A percentile compares a stretch with the other conserved stretches of the same genome.
phyloP scores from a whole-genome alignment of 768 basidiomycete genomes.

The Rhodocollybia butyracea region DNA sequence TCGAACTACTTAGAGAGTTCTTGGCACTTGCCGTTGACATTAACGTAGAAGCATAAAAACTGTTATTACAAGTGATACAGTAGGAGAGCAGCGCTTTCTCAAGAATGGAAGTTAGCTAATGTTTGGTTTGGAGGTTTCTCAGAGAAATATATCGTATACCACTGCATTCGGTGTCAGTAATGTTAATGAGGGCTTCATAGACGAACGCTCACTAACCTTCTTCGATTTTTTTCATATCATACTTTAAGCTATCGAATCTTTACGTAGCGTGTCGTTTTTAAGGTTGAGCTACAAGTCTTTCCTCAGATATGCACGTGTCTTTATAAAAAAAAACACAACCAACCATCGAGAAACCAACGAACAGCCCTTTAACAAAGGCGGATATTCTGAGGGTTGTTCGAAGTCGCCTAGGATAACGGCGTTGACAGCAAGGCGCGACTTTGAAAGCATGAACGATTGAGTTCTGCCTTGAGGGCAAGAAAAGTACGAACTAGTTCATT shows the following conservation, averaged over 20 bases:
- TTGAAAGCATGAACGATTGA: background rate
- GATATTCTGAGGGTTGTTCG: conserved; percentile 79
- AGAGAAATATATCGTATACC: conserved; percentile 84
- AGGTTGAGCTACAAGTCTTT: conserved; percentile 58
- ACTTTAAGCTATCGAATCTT: conserved; percentile 79
- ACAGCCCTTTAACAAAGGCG: conserved; percentile 74
- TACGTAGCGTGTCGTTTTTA: conserved; percentile 75
- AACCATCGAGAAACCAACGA: conserved; percentile 84
- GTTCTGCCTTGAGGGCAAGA: background rate
- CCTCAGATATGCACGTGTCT: background rate
- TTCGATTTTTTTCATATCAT: conserved; percentile 86
- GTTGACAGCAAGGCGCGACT: conserved; percentile 81
- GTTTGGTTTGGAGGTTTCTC: conserved; percentile 47
- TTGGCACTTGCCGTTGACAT: too few species aligned
- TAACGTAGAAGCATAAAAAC: background rate
- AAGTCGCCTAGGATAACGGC: conserved; percentile 81
- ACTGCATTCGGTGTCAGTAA: conserved; percentile 38
- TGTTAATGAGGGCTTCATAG: too few species aligned
- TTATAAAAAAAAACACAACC: conserved; percentile 3
- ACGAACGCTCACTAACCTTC: conserved; percentile 52
- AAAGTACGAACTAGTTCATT: conserved; percentile 66
- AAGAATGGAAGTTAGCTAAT: too few species aligned
- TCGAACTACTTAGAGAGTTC: too few species aligned
- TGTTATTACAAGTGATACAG: too few species aligned
- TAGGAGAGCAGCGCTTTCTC: too few species aligned